Base-by-base conservation (phyloP, 2,329 filamentous ascomycete genomes). In the Talaromyces sp. region DNA sequence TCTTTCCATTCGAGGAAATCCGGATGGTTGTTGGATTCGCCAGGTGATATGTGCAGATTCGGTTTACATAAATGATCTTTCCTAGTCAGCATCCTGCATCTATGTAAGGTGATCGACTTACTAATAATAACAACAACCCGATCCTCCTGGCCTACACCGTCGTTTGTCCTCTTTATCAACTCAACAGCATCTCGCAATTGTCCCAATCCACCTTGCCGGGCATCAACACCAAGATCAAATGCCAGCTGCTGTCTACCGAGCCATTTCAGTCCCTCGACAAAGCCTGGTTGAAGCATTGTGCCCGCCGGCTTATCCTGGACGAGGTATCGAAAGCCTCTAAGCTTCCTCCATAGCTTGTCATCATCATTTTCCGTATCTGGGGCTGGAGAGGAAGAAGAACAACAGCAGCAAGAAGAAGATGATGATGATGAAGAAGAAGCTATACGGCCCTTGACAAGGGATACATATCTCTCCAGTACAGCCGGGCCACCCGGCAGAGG, bases 41-140 rank as follows among this genome's bases (percentile, higher is more conserved):
- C 75, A 80, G 66, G 66, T 67, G 67, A 59, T 14, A 90, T 81
- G 35, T 82, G 82, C 31, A 96, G 80, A 73, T 93, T 87, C 1
- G 92, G 92, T 77, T 96, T 96, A 83, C 91, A 93, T 68, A 96
- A 84, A 77, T 97, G 92, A 75, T 96, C 90, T 93, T 66, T 21
- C n/a, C 28, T n/a, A 2, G 28, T 54, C 50, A 54, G 50, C 37
- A 35, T 23, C 11, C 1, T 4, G 1, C 16, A 3, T 33, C 18
- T 7, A 14, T 57, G 57, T 14, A 40, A 56, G 62, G 14, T 58
- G 48, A n/a, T 5, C 54, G 68, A 69, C 70, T 64, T 69, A 71
- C 89, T 91, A 67, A 96, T 77, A 59, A 96, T 81, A 70, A 93
- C 84, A 37, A 88, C 84, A 69, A 83, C 86, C 37, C 88, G 80